Conservation (phyloP, 2,329 filamentous ascomycete genomes). For the Fonsecaea monophora region DNA sequence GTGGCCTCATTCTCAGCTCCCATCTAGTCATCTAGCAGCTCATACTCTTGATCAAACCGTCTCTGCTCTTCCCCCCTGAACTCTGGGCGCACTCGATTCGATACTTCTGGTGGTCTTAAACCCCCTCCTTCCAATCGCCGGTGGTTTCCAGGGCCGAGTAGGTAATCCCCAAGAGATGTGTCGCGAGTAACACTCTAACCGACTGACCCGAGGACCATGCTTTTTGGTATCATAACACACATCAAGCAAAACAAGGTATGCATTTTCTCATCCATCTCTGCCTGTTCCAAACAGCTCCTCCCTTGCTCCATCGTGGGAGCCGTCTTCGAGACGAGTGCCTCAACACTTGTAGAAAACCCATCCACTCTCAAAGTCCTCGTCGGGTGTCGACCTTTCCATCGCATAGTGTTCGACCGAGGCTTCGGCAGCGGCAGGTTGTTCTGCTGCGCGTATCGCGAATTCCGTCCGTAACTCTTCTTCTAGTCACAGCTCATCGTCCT, state of each 20-base stretch:
- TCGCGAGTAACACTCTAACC: constrained; percentile 21
- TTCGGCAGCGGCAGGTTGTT: constrained; percentile 11
- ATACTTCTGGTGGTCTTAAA: neutral
- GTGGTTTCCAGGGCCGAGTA: neutral
- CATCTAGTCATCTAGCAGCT: constrained; percentile 7
- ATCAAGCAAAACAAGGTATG: constrained; percentile 27
- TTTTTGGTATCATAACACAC: constrained; percentile 37
- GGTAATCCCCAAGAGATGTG: constrained; percentile 21
- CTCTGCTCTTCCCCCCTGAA: neutral
- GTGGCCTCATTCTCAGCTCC: neutral
- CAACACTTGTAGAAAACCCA: constrained; percentile 40
- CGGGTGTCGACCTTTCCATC: constrained; percentile 27
- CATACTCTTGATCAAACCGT: neutral
- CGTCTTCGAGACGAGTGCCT: neutral
- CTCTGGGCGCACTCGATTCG: neutral
- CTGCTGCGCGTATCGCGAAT: constrained; percentile 28
- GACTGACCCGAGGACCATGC: constrained; percentile 23
- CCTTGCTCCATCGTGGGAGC: neutral
- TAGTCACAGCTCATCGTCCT: constrained; percentile 84
- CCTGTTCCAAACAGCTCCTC: constrained; percentile 11
- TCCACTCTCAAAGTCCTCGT: constrained; percentile 30
- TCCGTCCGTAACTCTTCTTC: constrained; percentile 66
- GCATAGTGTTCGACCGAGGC: constrained; percentile 40
- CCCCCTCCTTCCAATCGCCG: neutral
- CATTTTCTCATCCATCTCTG: constrained; percentile 19